A percentile compares a stretch with the other conserved stretches of the same genome.
These are phyloP conservation scores for Nitzschia palea DNA, from an alignment of 108 stramenopile genomes.

Conservation along the genomic window DNA sequence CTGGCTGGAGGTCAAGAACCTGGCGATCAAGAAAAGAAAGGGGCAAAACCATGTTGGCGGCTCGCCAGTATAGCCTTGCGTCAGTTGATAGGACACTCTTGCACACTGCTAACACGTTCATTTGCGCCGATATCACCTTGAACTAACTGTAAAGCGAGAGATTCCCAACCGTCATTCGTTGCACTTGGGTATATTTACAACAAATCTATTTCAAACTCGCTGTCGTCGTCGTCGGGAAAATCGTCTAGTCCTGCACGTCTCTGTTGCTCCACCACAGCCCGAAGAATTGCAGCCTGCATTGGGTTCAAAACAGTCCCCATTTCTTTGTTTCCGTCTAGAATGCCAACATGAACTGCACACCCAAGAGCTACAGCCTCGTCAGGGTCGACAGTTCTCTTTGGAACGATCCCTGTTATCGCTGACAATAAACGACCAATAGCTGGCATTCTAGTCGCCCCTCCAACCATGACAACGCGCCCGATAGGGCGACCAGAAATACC, in stretches of 20 bases:
- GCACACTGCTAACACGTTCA: too few relatives aligned
- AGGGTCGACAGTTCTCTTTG: conserved; percentile 80
- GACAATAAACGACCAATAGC: conserved; percentile 71
- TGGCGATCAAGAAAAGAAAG: too few relatives aligned
- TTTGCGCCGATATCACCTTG: too few relatives aligned
- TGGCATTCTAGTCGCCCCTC: conserved; percentile 90
- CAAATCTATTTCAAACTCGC: neutral
- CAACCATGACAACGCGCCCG: conserved; percentile 81
- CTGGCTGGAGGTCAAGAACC: too few relatives aligned
- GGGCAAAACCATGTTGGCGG: too few relatives aligned
- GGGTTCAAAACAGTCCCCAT: conserved; percentile 79
- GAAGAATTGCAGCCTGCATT: conserved; percentile 83
- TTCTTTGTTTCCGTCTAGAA: conserved; percentile 82
- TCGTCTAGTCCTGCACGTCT: conserved; percentile 12
- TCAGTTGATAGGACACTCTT: too few relatives aligned
- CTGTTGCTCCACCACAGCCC: conserved; percentile 62
- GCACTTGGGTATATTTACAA: neutral
- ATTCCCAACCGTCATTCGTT: neutral
- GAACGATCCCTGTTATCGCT: conserved; percentile 69
- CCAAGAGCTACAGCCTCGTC: conserved; percentile 90
- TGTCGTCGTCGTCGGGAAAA: conserved; percentile 11
- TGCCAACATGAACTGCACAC: conserved; percentile 88
- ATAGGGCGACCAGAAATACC: conserved; percentile 85
- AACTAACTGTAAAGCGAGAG: neutral
- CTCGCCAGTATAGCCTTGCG: too few relatives aligned